phyloP scores from a whole-genome alignment of 306 rosid species.

The Benincasa hispida region DNA sequence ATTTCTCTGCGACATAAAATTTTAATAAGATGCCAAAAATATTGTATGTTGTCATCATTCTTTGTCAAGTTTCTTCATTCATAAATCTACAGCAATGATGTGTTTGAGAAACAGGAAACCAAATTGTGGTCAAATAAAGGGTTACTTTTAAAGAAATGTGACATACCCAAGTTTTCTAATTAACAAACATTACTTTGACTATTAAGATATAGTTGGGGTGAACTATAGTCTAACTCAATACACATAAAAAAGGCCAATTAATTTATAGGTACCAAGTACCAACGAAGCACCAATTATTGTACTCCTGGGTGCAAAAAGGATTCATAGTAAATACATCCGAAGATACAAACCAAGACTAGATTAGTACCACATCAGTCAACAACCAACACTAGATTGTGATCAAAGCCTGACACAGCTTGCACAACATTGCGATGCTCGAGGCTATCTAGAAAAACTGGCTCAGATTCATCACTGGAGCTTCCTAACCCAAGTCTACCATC shows the following conservation, averaged over 20 bases:
- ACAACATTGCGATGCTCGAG: conserved; percentile 53
- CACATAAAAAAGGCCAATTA: neutral
- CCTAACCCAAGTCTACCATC: conserved; percentile 80
- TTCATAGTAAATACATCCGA: neutral
- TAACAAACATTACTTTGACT: neutral
- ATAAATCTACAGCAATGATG: neutral
- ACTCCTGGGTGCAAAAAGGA: neutral
- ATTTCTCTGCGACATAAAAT: conserved; percentile 9
- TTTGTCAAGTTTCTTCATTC: neutral
- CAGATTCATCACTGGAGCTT: conserved; percentile 57
- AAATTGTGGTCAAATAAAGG: neutral
- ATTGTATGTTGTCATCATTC: neutral
- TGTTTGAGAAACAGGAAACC: neutral
- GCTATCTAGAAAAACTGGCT: conserved; percentile 47
- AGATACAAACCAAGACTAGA: conserved; percentile 32
- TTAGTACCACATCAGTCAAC: conserved; percentile 36
- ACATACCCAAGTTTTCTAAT: neutral
- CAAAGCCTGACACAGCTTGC: conserved; percentile 81
- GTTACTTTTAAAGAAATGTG: neutral
- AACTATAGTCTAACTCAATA: neutral
- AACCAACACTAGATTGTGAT: conserved; percentile 67
- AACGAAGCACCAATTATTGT: neutral
- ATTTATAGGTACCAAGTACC: neutral
- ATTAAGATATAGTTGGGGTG: neutral
- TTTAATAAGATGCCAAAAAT: neutral